Evolutionary conservation across 805 yeast genomes (phyloP).

Genomic region (Komagataella populi): DNA sequence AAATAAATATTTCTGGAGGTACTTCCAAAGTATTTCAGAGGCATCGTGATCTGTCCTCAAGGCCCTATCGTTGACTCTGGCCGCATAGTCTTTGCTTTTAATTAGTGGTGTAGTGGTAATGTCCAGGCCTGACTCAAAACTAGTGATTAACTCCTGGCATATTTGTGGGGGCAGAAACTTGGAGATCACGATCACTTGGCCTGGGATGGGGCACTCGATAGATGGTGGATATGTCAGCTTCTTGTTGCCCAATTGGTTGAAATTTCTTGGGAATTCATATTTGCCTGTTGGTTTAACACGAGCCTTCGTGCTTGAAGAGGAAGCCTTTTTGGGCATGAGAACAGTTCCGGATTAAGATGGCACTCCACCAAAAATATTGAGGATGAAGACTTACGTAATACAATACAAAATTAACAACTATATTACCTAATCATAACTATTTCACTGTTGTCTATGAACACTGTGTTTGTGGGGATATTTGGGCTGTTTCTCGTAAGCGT

Average conservation of each 20-base stretch:
- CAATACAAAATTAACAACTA: neutral
- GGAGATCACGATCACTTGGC: constrained; percentile 26
- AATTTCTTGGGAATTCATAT: neutral
- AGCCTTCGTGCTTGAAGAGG: neutral
- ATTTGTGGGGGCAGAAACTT: constrained; percentile 22
- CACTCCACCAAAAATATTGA: neutral
- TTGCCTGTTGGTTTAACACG: neutral
- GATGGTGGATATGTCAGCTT: neutral
- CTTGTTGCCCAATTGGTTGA: neutral
- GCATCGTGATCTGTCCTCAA: constrained; percentile 22
- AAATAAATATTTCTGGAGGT: constrained; percentile 17
- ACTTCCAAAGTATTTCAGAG: constrained; percentile 28
- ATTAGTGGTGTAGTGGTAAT: constrained; percentile 34
- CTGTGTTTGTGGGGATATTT: constrained; percentile 19
- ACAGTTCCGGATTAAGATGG: neutral
- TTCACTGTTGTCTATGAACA: neutral
- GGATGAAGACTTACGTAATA: neutral
- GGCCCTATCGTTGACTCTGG: constrained; percentile 40
- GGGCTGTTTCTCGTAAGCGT: constrained; percentile 88
- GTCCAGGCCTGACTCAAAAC: constrained; percentile 10
- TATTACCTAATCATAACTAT: neutral
- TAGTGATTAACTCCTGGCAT: constrained; percentile 24
- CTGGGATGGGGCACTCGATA: constrained; percentile 5
- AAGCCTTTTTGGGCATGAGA: neutral
- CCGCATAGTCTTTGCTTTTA: constrained; percentile 40